Evolutionary conservation across 495 filamentous ascomycete genomes (phyloP).

Genomic region (Pyrenopolyporus hunteri): DNA sequence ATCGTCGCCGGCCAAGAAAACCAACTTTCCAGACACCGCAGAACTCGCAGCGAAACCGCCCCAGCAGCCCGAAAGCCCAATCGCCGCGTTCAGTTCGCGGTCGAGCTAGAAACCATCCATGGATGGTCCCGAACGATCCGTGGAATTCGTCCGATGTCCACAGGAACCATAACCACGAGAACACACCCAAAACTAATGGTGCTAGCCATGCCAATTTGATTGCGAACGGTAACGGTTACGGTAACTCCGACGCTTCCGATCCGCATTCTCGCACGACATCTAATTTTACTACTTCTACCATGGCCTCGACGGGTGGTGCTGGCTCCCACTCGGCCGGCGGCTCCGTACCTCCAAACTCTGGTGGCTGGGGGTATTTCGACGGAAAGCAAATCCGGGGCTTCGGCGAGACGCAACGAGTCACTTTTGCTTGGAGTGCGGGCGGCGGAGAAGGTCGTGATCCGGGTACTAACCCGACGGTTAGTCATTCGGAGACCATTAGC

Average conservation of each 20-base stretch:
- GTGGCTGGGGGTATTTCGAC: slow-evolving; percentile 56
- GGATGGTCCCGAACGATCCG: slow-evolving; percentile 75
- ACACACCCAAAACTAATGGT: slow-evolving; percentile 45
- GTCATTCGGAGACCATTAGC: slow-evolving; percentile 65
- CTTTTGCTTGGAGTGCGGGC: slow-evolving; percentile 58
- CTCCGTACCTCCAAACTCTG: slow-evolving; percentile 40
- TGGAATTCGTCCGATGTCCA: slow-evolving; percentile 84
- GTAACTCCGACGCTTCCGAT: slow-evolving; percentile 50
- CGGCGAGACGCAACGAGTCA: slow-evolving; percentile 40
- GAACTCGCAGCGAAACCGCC: slow-evolving; percentile 59
- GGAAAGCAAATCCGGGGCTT: slow-evolving; percentile 52
- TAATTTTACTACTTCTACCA: slow-evolving; percentile 48
- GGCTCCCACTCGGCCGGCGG: slow-evolving; percentile 33
- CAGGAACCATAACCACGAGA: slow-evolving; percentile 50
- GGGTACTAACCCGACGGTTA: slow-evolving; percentile 38
- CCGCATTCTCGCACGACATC: slow-evolving; percentile 66
- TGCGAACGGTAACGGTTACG: slow-evolving; percentile 43
- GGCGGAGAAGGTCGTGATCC: slow-evolving; percentile 47
- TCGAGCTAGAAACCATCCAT: slow-evolving; percentile 59
- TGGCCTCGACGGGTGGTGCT: slow-evolving; percentile 38
- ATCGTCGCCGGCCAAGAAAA: slow-evolving; percentile 29
- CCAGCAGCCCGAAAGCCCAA: slow-evolving; percentile 49
- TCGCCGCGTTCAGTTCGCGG: slow-evolving; percentile 25
- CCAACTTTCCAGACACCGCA: slow-evolving; percentile 44
- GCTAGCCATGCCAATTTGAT: slow-evolving; percentile 25